These are phyloP conservation scores for Paratinospora sagittata DNA, from an alignment of 164 flowering plant species.

Conservation along the genomic window DNA sequence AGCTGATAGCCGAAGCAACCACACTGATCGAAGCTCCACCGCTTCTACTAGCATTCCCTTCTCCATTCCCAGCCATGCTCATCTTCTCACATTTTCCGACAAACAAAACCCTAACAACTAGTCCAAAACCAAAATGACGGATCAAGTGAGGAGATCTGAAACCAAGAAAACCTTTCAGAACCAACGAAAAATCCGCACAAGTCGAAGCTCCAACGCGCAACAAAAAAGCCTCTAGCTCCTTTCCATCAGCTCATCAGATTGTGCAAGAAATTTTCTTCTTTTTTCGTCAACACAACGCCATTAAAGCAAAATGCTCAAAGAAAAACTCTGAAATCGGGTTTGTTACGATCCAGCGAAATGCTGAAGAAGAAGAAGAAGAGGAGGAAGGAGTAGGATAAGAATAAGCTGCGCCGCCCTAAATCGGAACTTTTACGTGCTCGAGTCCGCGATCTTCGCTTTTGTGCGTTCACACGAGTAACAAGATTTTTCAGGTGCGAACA, in stretches of 20 bases:
- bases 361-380: neutral
- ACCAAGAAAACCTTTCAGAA: neutral
- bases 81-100: constrained; percentile 18
- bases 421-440: constrained; percentile 9
- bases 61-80: constrained; percentile 29
- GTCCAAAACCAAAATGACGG: no score
- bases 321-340: neutral
- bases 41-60: constrained; percentile 12
- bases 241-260: neutral
- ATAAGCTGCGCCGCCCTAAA: neutral
- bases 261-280: neutral
- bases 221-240: neutral
- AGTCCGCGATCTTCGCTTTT: constrained; percentile 20
- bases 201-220: neutral
- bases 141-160: constrained; percentile 1
- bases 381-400: neutral
- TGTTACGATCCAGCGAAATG: neutral
- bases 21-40: constrained; percentile 25
- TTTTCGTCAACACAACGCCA: neutral
- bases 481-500: constrained; percentile 3
- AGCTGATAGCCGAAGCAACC: constrained; percentile 16
- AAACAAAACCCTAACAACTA: constrained; percentile 1
- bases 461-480: constrained; percentile 13
- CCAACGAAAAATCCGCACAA: neutral
- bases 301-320: neutral